A percentile compares a stretch with the other conserved stretches of the same genome.
Evolutionary conservation across 1,284 basidiomycete genomes (phyloP).

Genomic region (Flammula alnicola): DNA sequence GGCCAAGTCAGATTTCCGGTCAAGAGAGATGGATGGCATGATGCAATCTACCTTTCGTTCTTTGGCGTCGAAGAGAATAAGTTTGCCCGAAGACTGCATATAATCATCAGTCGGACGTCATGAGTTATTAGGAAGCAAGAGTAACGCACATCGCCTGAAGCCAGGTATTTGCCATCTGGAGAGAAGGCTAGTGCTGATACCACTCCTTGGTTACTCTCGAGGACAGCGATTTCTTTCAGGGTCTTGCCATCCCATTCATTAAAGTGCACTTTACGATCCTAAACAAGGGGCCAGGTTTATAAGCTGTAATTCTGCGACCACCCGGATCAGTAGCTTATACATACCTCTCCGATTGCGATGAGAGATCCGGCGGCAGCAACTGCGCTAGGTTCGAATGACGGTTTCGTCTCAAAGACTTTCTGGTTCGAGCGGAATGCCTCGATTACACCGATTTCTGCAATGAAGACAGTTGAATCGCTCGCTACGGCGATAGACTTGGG

Average conservation of each 20-base stretch:
- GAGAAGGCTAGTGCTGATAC: slow-evolving; percentile 86
- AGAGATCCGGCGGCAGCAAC: slow-evolving; percentile 56
- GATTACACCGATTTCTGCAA: slow-evolving; percentile 68
- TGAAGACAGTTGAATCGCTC: slow-evolving; percentile 71
- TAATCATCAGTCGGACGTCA: not conserved
- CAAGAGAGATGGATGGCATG: not conserved
- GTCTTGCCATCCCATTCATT: slow-evolving; percentile 71
- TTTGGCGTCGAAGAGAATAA: slow-evolving; percentile 77
- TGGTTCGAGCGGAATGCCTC: slow-evolving; percentile 76
- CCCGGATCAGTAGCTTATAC: slow-evolving; percentile 20
- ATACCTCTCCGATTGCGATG: slow-evolving; percentile 80
- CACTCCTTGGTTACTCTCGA: slow-evolving; percentile 75
- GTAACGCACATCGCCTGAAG: slow-evolving; percentile 76
- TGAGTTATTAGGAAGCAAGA: slow-evolving; percentile 26
- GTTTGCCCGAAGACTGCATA: slow-evolving; percentile 73
- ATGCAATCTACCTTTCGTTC: slow-evolving; percentile 56
- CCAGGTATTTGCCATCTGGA: slow-evolving; percentile 75
- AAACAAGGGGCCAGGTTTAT: no score
- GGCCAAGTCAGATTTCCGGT: not conserved
- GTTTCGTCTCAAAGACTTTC: slow-evolving; percentile 57
- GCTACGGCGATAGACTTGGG: slow-evolving; percentile 73
- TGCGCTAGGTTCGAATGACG: slow-evolving; percentile 59
- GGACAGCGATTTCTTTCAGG: slow-evolving; percentile 55
- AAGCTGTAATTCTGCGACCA: not conserved
- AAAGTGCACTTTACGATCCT: slow-evolving; percentile 80